phyloP scores from a whole-genome alignment of 163 green algal species.

The Trebouxiophyceae sp. region DNA sequence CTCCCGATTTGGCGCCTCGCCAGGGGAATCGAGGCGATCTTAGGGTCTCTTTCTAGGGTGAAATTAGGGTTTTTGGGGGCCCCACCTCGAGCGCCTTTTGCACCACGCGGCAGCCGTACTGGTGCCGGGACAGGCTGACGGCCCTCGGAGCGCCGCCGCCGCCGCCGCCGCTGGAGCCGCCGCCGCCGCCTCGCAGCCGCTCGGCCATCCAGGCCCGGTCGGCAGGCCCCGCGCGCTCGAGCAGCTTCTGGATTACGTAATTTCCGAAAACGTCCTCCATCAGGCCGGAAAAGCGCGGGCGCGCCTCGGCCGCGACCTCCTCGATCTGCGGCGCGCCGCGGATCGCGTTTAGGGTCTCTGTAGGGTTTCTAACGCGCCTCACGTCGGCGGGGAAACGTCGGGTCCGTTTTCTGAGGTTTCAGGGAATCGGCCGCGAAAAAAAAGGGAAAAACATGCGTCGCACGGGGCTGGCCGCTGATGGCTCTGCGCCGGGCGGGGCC shows the following conservation, averaged over 20 bases:
- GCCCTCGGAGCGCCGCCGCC: constrained; percentile 60
- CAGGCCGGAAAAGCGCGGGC: constrained; percentile 38
- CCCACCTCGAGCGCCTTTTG: constrained; percentile 77
- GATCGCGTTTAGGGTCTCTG: too few species aligned
- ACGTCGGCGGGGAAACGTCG: background rate
- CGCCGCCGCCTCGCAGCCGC: constrained; percentile 11
- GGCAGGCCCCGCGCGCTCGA: constrained; percentile 55
- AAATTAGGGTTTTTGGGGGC: too few species aligned
- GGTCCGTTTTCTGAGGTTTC: background rate
- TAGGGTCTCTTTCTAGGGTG: too few species aligned
- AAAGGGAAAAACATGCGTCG: background rate
- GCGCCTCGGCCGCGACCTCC: background rate
- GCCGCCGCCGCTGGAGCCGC: constrained; percentile 26
- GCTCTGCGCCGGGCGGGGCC: too few species aligned
- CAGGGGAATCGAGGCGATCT: too few species aligned
- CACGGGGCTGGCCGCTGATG: too few species aligned
- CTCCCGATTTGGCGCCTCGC: too few species aligned
- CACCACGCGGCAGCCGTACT: constrained; percentile 91
- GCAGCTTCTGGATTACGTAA: constrained; percentile 63
- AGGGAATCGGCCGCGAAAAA: background rate
- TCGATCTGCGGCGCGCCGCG: constrained; percentile 4
- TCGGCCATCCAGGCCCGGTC: background rate
- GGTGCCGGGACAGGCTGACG: too few species aligned
- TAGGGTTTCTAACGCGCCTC: background rate
- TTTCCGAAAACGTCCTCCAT: constrained; percentile 95